Evolutionary conservation across 2,329 filamentous ascomycete genomes (phyloP).

Genomic region (Aureobasidium namibiae): DNA sequence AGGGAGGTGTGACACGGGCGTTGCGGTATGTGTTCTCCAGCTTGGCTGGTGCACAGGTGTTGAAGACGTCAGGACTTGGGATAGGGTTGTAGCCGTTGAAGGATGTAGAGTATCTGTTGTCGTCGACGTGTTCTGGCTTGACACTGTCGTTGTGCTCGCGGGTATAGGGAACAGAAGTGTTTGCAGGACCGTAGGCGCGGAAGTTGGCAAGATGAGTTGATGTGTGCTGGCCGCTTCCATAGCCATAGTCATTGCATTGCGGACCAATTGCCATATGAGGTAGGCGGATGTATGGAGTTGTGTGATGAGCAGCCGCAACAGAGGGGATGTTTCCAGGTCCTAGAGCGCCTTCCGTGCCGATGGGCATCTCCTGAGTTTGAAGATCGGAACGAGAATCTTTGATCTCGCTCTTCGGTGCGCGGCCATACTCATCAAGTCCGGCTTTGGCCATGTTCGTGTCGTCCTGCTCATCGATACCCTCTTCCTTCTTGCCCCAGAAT

Average conservation of each 20-base stretch:
- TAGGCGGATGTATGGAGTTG: neutral
- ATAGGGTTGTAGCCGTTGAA: neutral
- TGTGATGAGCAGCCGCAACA: neutral
- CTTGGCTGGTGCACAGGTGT: neutral
- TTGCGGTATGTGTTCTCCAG: neutral
- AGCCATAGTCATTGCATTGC: neutral
- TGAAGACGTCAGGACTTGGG: neutral
- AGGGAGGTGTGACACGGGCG: neutral
- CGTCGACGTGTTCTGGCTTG: neutral
- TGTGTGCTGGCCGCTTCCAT: neutral
- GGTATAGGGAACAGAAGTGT: neutral
- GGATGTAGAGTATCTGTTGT: neutral
- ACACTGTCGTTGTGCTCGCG: neutral
- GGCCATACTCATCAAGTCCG: neutral
- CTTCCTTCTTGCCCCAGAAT: conserved; percentile 2
- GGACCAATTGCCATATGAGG: neutral
- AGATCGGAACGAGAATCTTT: neutral
- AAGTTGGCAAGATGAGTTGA: neutral
- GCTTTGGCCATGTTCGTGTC: neutral
- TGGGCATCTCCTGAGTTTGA: neutral
- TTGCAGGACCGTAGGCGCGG: neutral
- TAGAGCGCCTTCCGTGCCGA: neutral
- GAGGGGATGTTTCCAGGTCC: neutral
- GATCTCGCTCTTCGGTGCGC: neutral
- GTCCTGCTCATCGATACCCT: neutral